Base-by-base conservation (phyloP, 2,329 filamentous ascomycete genomes). In the Ceratocystis diversiconidia region DNA sequence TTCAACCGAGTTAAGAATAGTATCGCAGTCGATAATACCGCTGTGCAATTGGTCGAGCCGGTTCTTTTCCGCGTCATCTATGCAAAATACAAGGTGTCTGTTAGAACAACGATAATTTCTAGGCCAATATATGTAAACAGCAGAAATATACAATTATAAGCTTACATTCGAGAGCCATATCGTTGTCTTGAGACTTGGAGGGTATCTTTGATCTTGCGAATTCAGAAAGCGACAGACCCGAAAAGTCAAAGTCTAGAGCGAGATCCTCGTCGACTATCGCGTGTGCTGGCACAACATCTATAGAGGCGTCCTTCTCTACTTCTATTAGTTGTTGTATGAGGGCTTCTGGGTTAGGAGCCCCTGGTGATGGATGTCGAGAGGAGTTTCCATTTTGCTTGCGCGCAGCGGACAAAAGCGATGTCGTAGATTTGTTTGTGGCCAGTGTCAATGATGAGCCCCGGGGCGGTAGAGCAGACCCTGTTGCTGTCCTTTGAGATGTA, bases 1-100 rank as follows among this genome's bases (percentile, higher is more conserved):
- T 76, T 99, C 92, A 65, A 99, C 94, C 0, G 92, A 96, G 74
- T 86, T 89, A 59, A 97, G 82, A 62, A 97, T 90, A 73, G 95
- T 88, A 75, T 99, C 94, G 76, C 92, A 99, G 62, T 90, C 89
- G 73, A 80, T 76, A 71, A 99, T 97, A 3, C 92, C 95, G 71
- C 83, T 85, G 75, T 97, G 94, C 52, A 99, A 80, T 66, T 95
- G 90, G 74, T 96, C 87, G 71, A 95, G 95, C 72, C 87, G 92
- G 71, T 87, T 80, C 74, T 87, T 89, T 70, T 96, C 90, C 69
- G 82, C 82, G 74, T 94, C 88, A 73, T 91, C 90, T 86, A 69
- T 61, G 69, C 48, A 2, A 12, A 19, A 36, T 32, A 10, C 32
- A 30, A 59, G 12, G 25, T 3, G 12, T 4, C 17, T 30, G 25